Evolutionary conservation across 306 rosid species (phyloP), one percentile per base, ranked within the genome.

Genomic region (Urtica urens): DNA sequence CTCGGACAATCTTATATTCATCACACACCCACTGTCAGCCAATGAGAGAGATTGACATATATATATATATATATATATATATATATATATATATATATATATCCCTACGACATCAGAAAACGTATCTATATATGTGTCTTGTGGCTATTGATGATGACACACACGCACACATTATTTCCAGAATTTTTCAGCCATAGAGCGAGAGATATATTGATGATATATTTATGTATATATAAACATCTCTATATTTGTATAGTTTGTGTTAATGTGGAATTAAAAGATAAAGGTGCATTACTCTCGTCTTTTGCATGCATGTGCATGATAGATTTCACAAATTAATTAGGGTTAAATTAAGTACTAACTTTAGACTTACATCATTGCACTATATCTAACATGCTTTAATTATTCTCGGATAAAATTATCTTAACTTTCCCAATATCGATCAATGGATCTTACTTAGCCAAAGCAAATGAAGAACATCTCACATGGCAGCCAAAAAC

Each of bases 401-500:
- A 24, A 25, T 24, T 27, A 26, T 44, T 20, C 10, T 10, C 20
- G 2, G 8, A 41, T 41, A 43, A 3, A 64, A 20, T 25, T 14
- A 13, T 13, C 47, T 41, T 44, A 30, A 49, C 29, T 2, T 16
- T 57, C 44, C 23, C 71, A 67, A 76, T 50, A 67, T 64, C 69
- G 54, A 51, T 23, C 53, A 63, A 38, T 47, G 29, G 31, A 48
- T 34, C 78, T 76, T 79, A 72, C 33, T 55, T 56, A 58, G 19
- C n/a, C 72, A 73, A 73, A 82, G 84, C 67, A 79, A 41, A 78
- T 57, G 18, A 46, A 29, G 20, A 28, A 76, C 51, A 67, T 44
- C 55, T 65, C 94, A 77, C 77, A 55, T 83, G 94, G 62, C 63
- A 67, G 61, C 66, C 85, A 69, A 21, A 66, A 49, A 35, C 40